Base-by-base conservation (phyloP, 2,329 filamentous ascomycete species). In the Beauveria australis region DNA sequence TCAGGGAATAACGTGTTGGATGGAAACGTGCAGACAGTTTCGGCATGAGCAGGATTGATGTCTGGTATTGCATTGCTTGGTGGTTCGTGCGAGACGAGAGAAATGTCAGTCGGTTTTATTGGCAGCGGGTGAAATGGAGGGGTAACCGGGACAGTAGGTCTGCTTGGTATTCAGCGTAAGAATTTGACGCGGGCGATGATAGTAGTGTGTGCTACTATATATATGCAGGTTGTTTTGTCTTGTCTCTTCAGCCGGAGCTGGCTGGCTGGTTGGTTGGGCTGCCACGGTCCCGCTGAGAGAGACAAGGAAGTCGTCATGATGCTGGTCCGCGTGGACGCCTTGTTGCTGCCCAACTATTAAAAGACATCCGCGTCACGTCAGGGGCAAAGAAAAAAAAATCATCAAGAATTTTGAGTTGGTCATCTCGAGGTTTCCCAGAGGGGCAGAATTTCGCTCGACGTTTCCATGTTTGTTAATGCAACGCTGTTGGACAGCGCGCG, bases 341-440 rank as follows among this genome's bases (percentile, higher is more conserved):
- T 53, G 56, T 59, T 46, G 56, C 22, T 59, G 56, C 56, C 56
- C 56, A 59, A 59, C 56, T 58, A 58, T 43, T 51, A 58, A 53
- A 59, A 53, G 47, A 46, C 28, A 24, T 18, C 4, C n/a, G 48
- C 52, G 48, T 53, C 37, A 53, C 40, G 37, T 51, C 55, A 40
- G 54, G 30, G 28, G 19, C 6, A 48, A 24, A 19, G 7, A 10
- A n/a, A 28, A 49, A 8, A 18, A 26, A 24, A 5, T 16, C 28
- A 5, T 6, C 14, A 6, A 37, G 5, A 37, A 14, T 37, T 16
- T 37, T 16, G 33, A 37, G 33, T 14, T 16, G 33, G 33, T 44
- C 22, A 41, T 53, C 22, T 53, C 19, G 22, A 24, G 19, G 22
- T 3, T 16, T 52, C 3, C 28, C 48, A 33, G 33, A 44, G 22